phyloP scores from a whole-genome alignment of 495 filamentous ascomycete genomes.

The Aspergillus homomorphus region DNA sequence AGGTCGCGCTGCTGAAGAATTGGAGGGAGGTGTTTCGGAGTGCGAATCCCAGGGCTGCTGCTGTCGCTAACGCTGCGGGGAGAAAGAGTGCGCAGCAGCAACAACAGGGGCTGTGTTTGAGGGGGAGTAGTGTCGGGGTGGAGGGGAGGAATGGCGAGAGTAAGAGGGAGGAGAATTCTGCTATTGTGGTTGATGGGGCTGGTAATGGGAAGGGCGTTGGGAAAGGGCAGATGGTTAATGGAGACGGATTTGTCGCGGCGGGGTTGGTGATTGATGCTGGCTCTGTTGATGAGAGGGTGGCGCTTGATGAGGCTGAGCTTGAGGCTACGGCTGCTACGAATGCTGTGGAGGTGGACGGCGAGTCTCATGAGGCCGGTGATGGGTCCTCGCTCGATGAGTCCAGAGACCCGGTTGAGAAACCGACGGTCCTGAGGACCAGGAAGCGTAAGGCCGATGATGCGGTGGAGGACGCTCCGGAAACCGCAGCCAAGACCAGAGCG shows the following conservation, averaged over 20 bases:
- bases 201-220: not conserved
- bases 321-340: not conserved
- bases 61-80: conserved; percentile 19
- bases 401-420: not conserved
- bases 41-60: conserved; percentile 32
- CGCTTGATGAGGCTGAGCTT: conserved; percentile 1
- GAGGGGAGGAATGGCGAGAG: not conserved
- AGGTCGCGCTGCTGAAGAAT: conserved; percentile 47
- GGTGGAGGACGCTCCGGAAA: conserved; percentile 11
- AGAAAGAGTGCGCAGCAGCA: not conserved
- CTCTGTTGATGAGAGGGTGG: conserved; percentile 12
- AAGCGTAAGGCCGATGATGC: conserved; percentile 38
- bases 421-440: conserved; percentile 20
- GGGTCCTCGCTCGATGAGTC: not conserved
- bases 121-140: not conserved
- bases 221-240: not conserved
- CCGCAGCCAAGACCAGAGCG: conserved; percentile 16
- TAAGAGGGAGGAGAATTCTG: not conserved
- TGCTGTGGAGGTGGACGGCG: conserved; percentile 22
- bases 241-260: not conserved
- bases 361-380: not conserved
- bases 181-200: conserved; percentile 9
- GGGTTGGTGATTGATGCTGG: conserved; percentile 5
- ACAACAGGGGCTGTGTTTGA: not conserved
- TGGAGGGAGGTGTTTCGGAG: conserved; percentile 52